These are phyloP conservation scores for Metschnikowia hibisci DNA, from an alignment of 805 yeast genomes.

Conservation along the genomic window DNA sequence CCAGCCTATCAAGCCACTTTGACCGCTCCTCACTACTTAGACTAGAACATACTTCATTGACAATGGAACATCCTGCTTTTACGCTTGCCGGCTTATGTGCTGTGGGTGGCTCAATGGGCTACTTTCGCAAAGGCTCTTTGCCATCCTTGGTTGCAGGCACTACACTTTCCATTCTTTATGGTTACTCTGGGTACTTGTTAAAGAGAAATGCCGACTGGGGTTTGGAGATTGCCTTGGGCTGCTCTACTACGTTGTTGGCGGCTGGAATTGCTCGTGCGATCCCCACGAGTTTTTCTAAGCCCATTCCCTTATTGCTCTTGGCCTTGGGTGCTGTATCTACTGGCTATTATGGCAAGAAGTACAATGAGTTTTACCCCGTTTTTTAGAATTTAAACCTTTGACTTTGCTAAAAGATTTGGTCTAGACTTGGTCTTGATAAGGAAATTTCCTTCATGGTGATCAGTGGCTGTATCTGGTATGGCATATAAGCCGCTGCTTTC, in stretches of 20 bases:
- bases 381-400: constrained; percentile 1
- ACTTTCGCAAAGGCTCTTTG: constrained; percentile 59
- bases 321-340: constrained; percentile 61
- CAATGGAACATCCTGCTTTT: constrained; percentile 73
- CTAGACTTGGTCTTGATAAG: no score
- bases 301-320: constrained; percentile 67
- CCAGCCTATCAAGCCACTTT: not conserved
- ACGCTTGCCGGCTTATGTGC: constrained; percentile 67
- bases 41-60: not conserved
- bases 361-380: constrained; percentile 60
- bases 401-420: no score
- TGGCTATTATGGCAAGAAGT: constrained; percentile 69
- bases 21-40: not conserved
- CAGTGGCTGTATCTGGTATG: no score
- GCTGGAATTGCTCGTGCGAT: constrained; percentile 74
- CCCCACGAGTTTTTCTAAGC: constrained; percentile 58
- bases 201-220: constrained; percentile 74
- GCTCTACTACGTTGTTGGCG: constrained; percentile 59
- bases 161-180: constrained; percentile 54
- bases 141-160: constrained; percentile 82
- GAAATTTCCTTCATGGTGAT: no score
- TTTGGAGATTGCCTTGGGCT: constrained; percentile 71
- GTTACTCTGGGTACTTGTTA: constrained; percentile 71
- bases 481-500: not conserved
- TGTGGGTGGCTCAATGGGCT: constrained; percentile 71